These are phyloP conservation scores for Acidomyces sp. DNA, from an alignment of 495 filamentous ascomycete genomes.

Conservation along the genomic window DNA sequence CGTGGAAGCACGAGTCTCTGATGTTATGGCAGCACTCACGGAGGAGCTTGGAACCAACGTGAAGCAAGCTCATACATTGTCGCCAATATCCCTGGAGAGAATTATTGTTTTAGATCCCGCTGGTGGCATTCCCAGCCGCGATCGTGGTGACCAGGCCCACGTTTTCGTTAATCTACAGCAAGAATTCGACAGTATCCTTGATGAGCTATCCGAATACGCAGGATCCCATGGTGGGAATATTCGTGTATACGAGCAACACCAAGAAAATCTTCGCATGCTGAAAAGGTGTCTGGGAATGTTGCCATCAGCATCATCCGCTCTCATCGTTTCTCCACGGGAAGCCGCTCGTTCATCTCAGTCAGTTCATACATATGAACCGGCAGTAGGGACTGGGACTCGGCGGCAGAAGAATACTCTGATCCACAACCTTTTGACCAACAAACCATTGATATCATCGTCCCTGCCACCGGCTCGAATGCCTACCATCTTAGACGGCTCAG, in stretches of 20 bases:
- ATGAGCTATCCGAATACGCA: conserved; percentile 37
- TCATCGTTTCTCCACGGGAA: conserved; percentile 75
- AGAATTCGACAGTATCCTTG: conserved; percentile 56
- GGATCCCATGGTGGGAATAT: not conserved
- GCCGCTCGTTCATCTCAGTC: conserved; percentile 51
- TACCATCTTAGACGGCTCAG: too few species aligned
- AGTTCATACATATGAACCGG: conserved; percentile 29
- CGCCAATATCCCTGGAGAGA: conserved; percentile 49
- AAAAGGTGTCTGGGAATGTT: conserved; percentile 57
- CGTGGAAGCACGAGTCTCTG: conserved; percentile 41
- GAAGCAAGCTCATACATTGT: not conserved
- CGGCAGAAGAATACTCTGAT: conserved; percentile 81
- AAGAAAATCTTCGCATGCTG: conserved; percentile 61
- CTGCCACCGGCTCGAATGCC: conserved; percentile 49
- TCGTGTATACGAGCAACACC: conserved; percentile 14
- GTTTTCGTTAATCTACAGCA: conserved; percentile 94
- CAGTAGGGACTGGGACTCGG: conserved; percentile 56
- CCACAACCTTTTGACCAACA: conserved; percentile 92
- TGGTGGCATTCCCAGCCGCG: conserved; percentile 68
- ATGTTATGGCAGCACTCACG: conserved; percentile 38
- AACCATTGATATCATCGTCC: conserved; percentile 81
- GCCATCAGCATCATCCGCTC: conserved; percentile 71
- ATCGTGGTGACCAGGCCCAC: conserved; percentile 55
- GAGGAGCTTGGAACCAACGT: conserved; percentile 23
- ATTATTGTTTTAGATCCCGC: conserved; percentile 80